phyloP scores from a whole-genome alignment of 148 eudicot species.

The Suaeda aralocaspica region DNA sequence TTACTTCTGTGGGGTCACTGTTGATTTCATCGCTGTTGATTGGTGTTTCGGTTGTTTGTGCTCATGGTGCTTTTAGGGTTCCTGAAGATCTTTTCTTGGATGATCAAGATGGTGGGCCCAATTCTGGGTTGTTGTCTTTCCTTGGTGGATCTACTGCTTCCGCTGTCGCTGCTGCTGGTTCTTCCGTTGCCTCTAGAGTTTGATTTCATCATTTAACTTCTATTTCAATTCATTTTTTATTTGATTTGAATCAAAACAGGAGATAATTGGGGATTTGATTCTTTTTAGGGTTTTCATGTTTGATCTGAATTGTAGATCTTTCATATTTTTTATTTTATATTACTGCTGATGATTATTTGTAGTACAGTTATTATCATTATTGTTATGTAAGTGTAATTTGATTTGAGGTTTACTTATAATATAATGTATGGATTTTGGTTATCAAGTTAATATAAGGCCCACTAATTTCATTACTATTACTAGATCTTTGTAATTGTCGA shows the following conservation, averaged over 20 bases:
- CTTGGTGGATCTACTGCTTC: slow-evolving; percentile 68
- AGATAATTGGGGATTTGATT: neutral
- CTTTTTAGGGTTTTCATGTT: neutral
- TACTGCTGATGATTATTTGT: no score
- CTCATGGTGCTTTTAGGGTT: slow-evolving; percentile 70
- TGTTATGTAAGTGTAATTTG: no score
- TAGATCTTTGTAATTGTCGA: no score
- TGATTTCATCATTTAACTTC: slow-evolving; percentile 14
- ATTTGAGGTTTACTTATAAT: no score
- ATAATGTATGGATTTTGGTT: no score
- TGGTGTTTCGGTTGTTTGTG: slow-evolving; percentile 49
- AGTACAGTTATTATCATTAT: no score
- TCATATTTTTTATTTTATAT: no score
- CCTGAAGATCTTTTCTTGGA: slow-evolving; percentile 76
- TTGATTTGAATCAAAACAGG: neutral
- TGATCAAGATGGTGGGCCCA: slow-evolving; percentile 56
- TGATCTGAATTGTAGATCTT: neutral
- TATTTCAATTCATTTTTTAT: neutral
- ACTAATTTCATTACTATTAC: no score
- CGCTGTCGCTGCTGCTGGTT: slow-evolving; percentile 50
- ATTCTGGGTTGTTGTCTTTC: slow-evolving; percentile 52
- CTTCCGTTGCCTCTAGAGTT: slow-evolving; percentile 42
- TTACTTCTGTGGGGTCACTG: slow-evolving; percentile 67
- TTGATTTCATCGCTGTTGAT: slow-evolving; percentile 52
- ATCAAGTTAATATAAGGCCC: no score